phyloP scores from a whole-genome alignment of 495 filamentous ascomycete species.

The Hypoxylon fuscum region DNA sequence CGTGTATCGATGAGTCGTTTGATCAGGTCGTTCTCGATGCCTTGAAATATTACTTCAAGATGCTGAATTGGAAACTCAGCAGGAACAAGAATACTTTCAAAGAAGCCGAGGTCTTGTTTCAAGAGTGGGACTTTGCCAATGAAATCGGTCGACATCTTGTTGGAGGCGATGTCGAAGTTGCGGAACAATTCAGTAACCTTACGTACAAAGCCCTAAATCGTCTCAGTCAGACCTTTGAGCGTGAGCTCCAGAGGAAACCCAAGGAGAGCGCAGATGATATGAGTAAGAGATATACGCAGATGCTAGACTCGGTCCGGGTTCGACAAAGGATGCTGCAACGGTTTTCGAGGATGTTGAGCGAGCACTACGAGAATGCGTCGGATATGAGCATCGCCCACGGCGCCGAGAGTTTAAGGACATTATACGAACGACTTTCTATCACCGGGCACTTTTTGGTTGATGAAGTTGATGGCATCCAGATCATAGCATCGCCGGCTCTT shows the following conservation, averaged over 20 bases:
- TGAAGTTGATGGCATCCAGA: conserved; percentile 77
- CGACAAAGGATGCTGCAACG: conserved; percentile 81
- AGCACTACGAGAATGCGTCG: conserved; percentile 94
- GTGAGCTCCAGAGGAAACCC: conserved; percentile 81
- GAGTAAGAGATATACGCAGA: conserved; percentile 95
- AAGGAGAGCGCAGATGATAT: conserved; percentile 88
- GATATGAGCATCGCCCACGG: conserved; percentile 86
- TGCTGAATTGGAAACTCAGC: conserved; percentile 95
- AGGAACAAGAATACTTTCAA: conserved; percentile 99
- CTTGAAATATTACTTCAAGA: conserved; percentile 95
- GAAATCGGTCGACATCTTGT: conserved; percentile 87
- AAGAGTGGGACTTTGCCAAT: conserved; percentile 97
- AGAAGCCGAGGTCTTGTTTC: conserved; percentile 94
- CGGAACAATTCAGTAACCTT: conserved; percentile 96
- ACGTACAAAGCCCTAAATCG: conserved; percentile 90
- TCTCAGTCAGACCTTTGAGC: conserved; percentile 88
- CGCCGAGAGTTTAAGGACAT: conserved; percentile 69
- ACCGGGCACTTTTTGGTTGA: conserved; percentile 88
- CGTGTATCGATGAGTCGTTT: conserved; percentile 96
- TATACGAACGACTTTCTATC: conserved; percentile 83
- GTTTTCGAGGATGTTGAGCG: conserved; percentile 86
- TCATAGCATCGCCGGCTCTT: conserved; percentile 85
- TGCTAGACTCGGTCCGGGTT: conserved; percentile 93
- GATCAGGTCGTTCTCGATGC: conserved; percentile 95
- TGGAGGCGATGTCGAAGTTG: conserved; percentile 94